Evolutionary conservation across 2,329 filamentous ascomycete species (phyloP), one percentile per base, ranked within the genome.

Genomic region (Neopestalotiopsis sp.): DNA sequence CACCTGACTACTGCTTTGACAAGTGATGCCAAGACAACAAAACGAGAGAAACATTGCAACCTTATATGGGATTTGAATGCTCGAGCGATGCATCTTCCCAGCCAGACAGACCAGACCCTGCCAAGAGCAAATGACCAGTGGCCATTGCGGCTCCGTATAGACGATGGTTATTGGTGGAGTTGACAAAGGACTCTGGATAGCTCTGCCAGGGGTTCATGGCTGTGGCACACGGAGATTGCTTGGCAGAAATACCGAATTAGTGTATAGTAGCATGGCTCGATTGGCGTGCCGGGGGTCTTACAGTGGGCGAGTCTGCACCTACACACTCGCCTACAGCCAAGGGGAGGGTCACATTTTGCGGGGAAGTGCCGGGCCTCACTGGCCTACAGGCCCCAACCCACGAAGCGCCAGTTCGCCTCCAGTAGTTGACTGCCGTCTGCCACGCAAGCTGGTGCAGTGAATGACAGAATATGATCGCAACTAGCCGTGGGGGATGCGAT

Each of bases 131-230:
- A 56, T n/a, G 45, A 34, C 14, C 30, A 56, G n/a, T 45, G 40
- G 40, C 63, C n/a, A 20, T 28, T 66, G 63, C 63, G 63, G 63
- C 63, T 66, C 63, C 63, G 30, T 58, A 10, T n/a, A n/a, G 12
- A 13, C 7, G 12, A n/a, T 34, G 32, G 45, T 40, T 13, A 66
- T 66, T 66, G 63, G 63, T 66, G 63, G 63, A 66, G 42, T 57
- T 66, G 63, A 45, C 62, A 65, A 12, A 52, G 14, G 32, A 7
- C 60, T 12, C 34, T 38, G 12, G 17, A 17, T 17, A 63, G 57
- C 57, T 30, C 30, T 30, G 24, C 57, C 24, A 59, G 24, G 24
- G 57, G 20, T 40, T 2, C n/a, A 20, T 65, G 20, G 30, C n/a
- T 40, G 38, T 65, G 12, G 62, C 34, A 65, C 32, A 32, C 28